Base-by-base conservation (phyloP, 2,329 filamentous ascomycete genomes). In the Aspergillus candidus region DNA sequence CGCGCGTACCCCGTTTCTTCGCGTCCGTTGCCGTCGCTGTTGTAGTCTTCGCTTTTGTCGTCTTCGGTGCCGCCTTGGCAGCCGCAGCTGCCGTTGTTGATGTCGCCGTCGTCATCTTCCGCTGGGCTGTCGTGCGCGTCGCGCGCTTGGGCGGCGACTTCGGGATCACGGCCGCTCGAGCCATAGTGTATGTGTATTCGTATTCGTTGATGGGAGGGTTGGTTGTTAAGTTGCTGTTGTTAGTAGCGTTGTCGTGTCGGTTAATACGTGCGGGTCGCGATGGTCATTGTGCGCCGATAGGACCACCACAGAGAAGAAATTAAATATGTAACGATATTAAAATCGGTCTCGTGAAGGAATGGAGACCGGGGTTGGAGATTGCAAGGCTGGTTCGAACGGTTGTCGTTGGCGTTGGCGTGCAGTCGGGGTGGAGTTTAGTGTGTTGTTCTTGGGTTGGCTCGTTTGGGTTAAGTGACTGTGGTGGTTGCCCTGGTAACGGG, bases 171-270 rank as follows among this genome's bases (percentile, higher is more conserved):
- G 22, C 22, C 6, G 22, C 22, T 27, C 22, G 22, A 27, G 22
- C 22, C 22, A 27, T 27, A 4, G 18, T 6, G 18, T 18, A 18
- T 18, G 18, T 18, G 50, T 32, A 3, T 43, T 53, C 10, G 40
- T 43, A 33, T 45, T 54, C 3, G 44, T 47, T 3, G 46, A 41
- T 33, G 44, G 8, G 37, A 38, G 15, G 46, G 30, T 50, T 35
- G 5, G 44, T n/a, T 4, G 37, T 34, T 14, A 49, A 27, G 38
- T 52, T 8, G 43, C 32, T 3, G 51, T 41, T 6, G 53, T 48
- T 14, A 42, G 33, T 15, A 43, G 46, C 30, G 46, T 35, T 11
- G 14, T 42, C 8, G 47, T 15, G 3, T 35, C 33, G 12, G 45
- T 14, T 5, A 27, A 8, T 27, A 27, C 22, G 22, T 27, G 4